Conservation (phyloP, 2,329 filamentous ascomycete genomes). For the Microcyclospora tardicrescens region DNA sequence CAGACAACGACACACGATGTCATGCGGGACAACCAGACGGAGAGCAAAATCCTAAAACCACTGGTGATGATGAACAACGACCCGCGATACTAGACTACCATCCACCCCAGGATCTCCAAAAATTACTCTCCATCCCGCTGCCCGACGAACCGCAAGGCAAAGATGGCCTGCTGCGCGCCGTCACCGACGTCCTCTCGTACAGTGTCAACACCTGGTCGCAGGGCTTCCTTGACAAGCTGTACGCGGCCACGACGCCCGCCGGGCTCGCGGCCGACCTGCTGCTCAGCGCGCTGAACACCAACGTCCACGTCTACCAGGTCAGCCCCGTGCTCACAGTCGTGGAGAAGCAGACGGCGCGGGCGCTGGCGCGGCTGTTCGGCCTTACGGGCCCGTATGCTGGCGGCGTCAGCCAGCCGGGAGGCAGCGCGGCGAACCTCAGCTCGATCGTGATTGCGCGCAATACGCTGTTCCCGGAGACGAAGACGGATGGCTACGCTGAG, state of each 20-base stretch:
- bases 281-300: constrained; percentile 79
- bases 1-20: constrained; percentile 51
- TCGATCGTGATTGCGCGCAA: constrained; percentile 82
- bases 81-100: constrained; percentile 33
- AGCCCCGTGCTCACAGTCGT: constrained; percentile 78
- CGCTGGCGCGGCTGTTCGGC: constrained; percentile 65
- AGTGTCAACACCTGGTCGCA: constrained; percentile 99
- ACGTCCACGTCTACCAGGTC: constrained; percentile 87
- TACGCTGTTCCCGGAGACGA: constrained; percentile 66
- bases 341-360: constrained; percentile 67
- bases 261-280: constrained; percentile 77
- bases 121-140: constrained; percentile 27
- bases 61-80: constrained; percentile 5
- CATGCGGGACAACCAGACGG: constrained; percentile 45
- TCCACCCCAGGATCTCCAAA: constrained; percentile 29
- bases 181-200: constrained; percentile 62
- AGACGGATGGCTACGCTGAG: constrained; percentile 53
- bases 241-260: constrained; percentile 77
- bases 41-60: constrained; percentile 6
- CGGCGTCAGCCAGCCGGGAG: constrained; percentile 66
- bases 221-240: constrained; percentile 91
- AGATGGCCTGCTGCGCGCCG: constrained; percentile 32
- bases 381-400: constrained; percentile 55
- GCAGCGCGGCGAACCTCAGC: constrained; percentile 71
- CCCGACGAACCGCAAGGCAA: constrained; percentile 27